Base-by-base conservation (phyloP, 768 basidiomycete genomes). In the Trichaptum fuscoviolaceum region DNA sequence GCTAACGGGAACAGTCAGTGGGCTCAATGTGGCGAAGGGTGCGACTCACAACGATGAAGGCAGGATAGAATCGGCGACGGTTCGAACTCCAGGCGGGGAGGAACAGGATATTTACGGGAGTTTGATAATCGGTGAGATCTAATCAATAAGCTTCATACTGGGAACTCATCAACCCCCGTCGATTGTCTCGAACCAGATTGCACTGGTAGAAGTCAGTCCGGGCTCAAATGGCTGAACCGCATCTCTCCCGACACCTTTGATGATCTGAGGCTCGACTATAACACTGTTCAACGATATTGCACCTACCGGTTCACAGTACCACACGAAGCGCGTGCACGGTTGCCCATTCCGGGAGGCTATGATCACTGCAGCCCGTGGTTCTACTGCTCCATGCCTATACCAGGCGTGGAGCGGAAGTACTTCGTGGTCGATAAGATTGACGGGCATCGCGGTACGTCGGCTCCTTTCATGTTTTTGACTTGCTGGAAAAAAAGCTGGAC, bases 151-250 rank as follows among this genome's bases (percentile, higher is more conserved):
- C n/a, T n/a, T n/a, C n/a, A n/a, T n/a, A n/a, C n/a, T n/a, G n/a
- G n/a, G n/a, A n/a, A n/a, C n/a, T n/a, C n/a, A n/a, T n/a, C n/a
- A n/a, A n/a, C n/a, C n/a, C n/a, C n/a, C n/a, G n/a, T n/a, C n/a
- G n/a, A n/a, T n/a, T n/a, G n/a, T n/a, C n/a, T n/a, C n/a, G 42
- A 30, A 30, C 30, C 52, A 78, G 77, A 78, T 65, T 76, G 76
- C 65, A 76, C 76, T 1, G 77, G 77, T 0, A 67, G 71, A 18
- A 66, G 73, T 2, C 68, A 70, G 25, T 70, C 71, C 15, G 76
- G 74, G n/a, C 20, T 71, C 0, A 75, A 72, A 36, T 75, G 73
- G 73, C 67, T 78, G 7, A 58, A 59, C 0, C 12, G 42, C 15
- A 2, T 52, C 42, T 12, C 5, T 52, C 12, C 5, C 2, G 42